Evolutionary conservation across 2,329 filamentous ascomycete species (phyloP), one percentile per base, ranked within the genome.

Genomic region (Colletotrichum siamense): DNA sequence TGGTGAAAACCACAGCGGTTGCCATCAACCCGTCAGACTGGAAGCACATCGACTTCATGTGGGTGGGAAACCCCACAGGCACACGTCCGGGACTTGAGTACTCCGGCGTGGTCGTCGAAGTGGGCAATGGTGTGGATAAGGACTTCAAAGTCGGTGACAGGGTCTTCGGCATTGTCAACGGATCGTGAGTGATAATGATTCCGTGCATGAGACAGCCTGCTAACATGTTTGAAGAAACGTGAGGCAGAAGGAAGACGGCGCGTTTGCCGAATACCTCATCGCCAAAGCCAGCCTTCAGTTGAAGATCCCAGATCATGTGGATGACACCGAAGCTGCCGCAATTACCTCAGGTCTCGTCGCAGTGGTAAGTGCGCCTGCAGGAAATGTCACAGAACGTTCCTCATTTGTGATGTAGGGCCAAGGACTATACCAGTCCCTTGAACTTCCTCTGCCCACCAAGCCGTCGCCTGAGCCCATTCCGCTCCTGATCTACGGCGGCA

Each of bases 401-500:
- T 44, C 16, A 36, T 57, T 26, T 24, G 59, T 57, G 30, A 10
- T 24, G n/a, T 26, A 85, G 83, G 87, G 83, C 36, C 88, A 90
- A 82, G 86, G 84, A 0, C 83, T 91, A 7, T 90, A 89, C 81
- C 86, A 88, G 75, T 79, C 81, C 7, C 83, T 91, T 2, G 70
- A 82, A 67, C 84, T 90, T 0, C 85, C 87, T 0, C 81, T 91
- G 5, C 91, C 92, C 1, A 83, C 79, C 24, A 71, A 80, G 10
- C 83, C 87, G 8, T 70, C 81, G 34, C 81, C 83, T n/a, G 82
- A 85, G 12, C 80, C 84, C 52, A 79, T 84, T 57, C 82, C 86
- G 0, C 79, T 89, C 36, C 78, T 89, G 22, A 87, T 88, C 75
- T 88, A 89, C 70, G 88, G 87, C 39, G 87, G 86, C n/a, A 89